These are phyloP conservation scores for Tremellales sp. DNA, from an alignment of 1,284 basidiomycete species.

Conservation along the genomic window DNA sequence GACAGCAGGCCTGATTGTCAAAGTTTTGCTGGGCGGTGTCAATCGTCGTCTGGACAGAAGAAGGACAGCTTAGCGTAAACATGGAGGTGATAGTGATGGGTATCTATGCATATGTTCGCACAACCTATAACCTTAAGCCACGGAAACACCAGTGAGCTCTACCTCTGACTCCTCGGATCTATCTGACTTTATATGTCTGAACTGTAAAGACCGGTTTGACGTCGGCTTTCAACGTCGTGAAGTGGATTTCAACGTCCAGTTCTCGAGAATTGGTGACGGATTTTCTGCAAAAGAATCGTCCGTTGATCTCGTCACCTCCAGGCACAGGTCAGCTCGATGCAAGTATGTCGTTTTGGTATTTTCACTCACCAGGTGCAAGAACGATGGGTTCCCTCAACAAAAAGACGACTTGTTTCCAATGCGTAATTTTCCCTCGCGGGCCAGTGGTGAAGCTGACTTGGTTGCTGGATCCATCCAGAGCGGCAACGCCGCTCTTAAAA, in stretches of 20 bases:
- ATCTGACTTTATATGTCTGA: slow-evolving; percentile 36
- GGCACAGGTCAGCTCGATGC: background rate
- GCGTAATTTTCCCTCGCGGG: slow-evolving; percentile 76
- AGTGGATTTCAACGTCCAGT: slow-evolving; percentile 89
- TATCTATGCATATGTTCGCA: background rate
- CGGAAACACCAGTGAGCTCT: no score
- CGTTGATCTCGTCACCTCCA: slow-evolving; percentile 69
- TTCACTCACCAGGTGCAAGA: slow-evolving; percentile 61
- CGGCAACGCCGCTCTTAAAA: slow-evolving; percentile 20
- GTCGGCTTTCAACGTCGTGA: slow-evolving; percentile 6
- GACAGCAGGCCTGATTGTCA: slow-evolving; percentile 34
- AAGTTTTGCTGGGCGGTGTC: slow-evolving; percentile 43
- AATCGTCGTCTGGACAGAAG: slow-evolving; percentile 34
- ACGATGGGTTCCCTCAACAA: slow-evolving; percentile 73
- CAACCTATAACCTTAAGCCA: no score
- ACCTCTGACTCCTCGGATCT: background rate
- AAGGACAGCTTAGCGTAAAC: background rate
- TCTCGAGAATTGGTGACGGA: slow-evolving; percentile 78
- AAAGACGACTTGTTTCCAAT: slow-evolving; percentile 97
- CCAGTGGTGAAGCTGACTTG: slow-evolving; percentile 87
- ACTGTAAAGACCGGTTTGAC: slow-evolving; percentile 24
- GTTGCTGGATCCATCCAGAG: slow-evolving; percentile 48
- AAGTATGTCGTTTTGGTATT: slow-evolving; percentile 3
- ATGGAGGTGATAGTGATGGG: background rate
- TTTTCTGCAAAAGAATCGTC: slow-evolving; percentile 79